A percentile compares a stretch with the other conserved stretches of the same genome.
Conservation (phyloP, 225 moss, liverwort and hornwort species). For the Straminergon stramineum region DNA sequence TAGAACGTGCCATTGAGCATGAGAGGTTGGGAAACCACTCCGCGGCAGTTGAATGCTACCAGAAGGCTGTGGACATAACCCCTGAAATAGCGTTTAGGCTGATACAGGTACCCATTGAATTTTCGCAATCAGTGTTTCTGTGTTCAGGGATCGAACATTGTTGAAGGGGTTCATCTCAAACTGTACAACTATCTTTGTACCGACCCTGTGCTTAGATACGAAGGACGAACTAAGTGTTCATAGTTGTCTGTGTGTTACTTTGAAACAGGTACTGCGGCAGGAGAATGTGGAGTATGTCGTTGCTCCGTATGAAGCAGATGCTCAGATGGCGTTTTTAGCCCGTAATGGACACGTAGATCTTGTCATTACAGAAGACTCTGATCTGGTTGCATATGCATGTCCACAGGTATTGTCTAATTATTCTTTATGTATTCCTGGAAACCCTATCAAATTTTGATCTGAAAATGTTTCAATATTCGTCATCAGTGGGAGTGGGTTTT, state of each 20-base stretch:
- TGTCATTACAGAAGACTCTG: conserved; percentile 93
- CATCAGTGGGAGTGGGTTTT: neutral
- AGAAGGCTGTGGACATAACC: conserved; percentile 91
- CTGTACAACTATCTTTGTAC: neutral
- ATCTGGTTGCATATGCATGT: conserved; percentile 85
- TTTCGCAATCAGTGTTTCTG: neutral
- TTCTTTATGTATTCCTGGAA: neutral
- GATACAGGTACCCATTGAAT: conserved; percentile 51
- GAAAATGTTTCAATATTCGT: neutral
- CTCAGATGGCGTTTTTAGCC: conserved; percentile 87
- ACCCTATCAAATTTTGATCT: neutral
- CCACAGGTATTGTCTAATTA: conserved; percentile 43
- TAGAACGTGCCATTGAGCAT: conserved; percentile 83
- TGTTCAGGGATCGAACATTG: neutral
- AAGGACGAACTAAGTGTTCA: neutral
- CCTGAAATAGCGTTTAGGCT: conserved; percentile 70
- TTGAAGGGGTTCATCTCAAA: neutral
- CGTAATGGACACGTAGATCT: conserved; percentile 67
- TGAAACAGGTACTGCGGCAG: conserved; percentile 26
- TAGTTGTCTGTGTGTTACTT: neutral
- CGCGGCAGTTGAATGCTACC: conserved; percentile 75
- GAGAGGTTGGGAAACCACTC: conserved; percentile 76
- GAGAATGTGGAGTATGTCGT: conserved; percentile 67
- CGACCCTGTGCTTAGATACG: neutral
- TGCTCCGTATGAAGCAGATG: conserved; percentile 98